Conservation (phyloP, 1,284 basidiomycete genomes). For the Leccinum subrobustum region DNA sequence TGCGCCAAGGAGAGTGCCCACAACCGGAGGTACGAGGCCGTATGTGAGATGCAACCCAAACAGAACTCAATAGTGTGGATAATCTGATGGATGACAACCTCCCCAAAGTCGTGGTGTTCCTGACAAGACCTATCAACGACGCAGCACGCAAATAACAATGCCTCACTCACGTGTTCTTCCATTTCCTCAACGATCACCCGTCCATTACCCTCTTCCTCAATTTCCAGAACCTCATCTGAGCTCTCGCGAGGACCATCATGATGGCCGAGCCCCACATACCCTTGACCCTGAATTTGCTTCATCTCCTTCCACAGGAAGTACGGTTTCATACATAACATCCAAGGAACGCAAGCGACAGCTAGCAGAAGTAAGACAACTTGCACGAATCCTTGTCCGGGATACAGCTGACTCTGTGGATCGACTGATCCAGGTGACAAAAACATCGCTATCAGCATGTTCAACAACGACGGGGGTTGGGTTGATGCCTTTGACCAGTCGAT, state of each 20-base stretch:
- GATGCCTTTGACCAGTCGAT: constrained; percentile 83
- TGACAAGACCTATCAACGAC: constrained; percentile 33
- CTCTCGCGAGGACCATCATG: constrained; percentile 49
- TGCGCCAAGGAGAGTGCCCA: constrained; percentile 99
- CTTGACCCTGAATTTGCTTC: constrained; percentile 80
- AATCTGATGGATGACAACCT: constrained; percentile 94
- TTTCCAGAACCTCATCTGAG: constrained; percentile 64
- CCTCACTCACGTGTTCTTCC: constrained; percentile 60
- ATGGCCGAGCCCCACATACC: constrained; percentile 71
- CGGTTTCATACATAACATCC: constrained; percentile 94
- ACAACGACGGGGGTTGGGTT: constrained; percentile 80
- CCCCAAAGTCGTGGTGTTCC: constrained; percentile 87
- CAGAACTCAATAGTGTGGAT: constrained; percentile 99
- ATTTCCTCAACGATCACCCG: constrained; percentile 67
- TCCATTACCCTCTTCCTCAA: constrained; percentile 86
- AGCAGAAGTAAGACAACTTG: constrained; percentile 81
- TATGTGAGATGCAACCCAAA: constrained; percentile 97
- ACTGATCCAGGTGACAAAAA: constrained; percentile 87
- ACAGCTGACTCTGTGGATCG: constrained; percentile 71
- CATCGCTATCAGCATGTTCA: constrained; percentile 97
- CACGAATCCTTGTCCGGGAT: constrained; percentile 84
- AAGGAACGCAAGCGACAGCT: constrained; percentile 90
- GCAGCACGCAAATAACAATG: constrained; percentile 11
- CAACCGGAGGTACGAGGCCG: constrained; percentile 96
- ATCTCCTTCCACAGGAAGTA: constrained; percentile 93